Base-by-base conservation (phyloP, 768 basidiomycete genomes). In the Rhodotorula babjevae region DNA sequence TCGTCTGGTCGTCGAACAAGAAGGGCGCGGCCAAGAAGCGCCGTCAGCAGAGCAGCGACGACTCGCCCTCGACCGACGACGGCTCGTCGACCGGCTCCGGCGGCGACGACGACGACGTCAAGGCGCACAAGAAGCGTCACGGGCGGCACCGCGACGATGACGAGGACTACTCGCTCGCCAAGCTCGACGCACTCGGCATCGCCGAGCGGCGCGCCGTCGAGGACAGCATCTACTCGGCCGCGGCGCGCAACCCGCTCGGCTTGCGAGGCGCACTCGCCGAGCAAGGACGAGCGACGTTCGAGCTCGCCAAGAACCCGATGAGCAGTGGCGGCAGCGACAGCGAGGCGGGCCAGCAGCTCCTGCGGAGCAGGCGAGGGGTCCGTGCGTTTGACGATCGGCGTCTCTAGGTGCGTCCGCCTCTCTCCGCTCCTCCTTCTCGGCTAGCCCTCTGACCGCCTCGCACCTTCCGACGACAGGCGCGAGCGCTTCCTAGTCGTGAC, bases 121-220 rank as follows among this genome's bases (percentile, higher is more conserved):
- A 23, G 31, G n/a, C 19, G 63, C 52, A 46, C n/a, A 47, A 33
- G 19, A 40, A 27, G 19, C 16, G 23, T 11, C 18, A 36, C 21
- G 33, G 29, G 61, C 7, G 19, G 27, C 14, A 27, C n/a, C n/a
- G n/a, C n/a, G n/a, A n/a, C n/a, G n/a, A n/a, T 16, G n/a, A 29
- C n/a, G 52, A 62, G 12, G 44, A 44, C 29, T 27, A 40, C 21
- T 55, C 69, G 11, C 52, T 70, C 16, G 56, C 69, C 19, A 70
- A 70, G 36, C 27, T 65, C 25, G 49, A 60, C 40, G 49, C 19
- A 25, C 36, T 70, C 42, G 31, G 4, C 3, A 12, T 0, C 1
- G 59, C 33, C 0, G 58, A 55, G 29, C 5, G 14, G 6, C 6
- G 5, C 2, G 63, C 52, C 23, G 63, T 47, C 27, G 33, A 14